Base-by-base conservation (phyloP, 345 rosid genomes). In the Luvunga scandens region DNA sequence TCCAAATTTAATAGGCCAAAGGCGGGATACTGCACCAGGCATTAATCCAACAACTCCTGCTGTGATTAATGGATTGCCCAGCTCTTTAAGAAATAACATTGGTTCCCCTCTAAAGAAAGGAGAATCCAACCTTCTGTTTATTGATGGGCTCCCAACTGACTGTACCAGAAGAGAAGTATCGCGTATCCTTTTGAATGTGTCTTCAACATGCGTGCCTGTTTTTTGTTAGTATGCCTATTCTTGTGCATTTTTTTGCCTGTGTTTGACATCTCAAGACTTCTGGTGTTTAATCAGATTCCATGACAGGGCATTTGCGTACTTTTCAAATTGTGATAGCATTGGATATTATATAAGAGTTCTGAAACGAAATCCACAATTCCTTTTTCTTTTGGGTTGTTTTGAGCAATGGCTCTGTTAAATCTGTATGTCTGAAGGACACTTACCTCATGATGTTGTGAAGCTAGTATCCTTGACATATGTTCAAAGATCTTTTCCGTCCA, bases 131-230 rank as follows among this genome's bases (percentile, higher is more conserved):
- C 80, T 87, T 77, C 80, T 90, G 78, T 85, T 85, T 75, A 90
- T 90, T 34, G 89, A 80, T 73, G 91, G 91, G 50, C 94, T 90
- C 56, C 91, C 91, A 71, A 85, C 86, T 18, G 88, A 89, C 77
- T 89, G 92, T 82, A 86, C 89, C 38, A 85, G 92, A 80, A 86
- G 94, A 79, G 94, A 90, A 86, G 94, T 87, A n/a, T 88, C 90
- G 4, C 89, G 91, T 89, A 87, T 90, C 92, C 91, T 90, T 86
- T 80, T 70, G 31, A 33, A 59, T 36, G 9, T 60, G 38, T 48
- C 53, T n/a, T 55, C 24, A 2, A 7, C 9, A 2, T 33, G 14
- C 18, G 4, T 45, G 60, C 12, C 0, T 18, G 57, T 53, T 53
- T 50, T 5, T 53, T 18, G 22, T 53, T 18, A 18, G 57, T 53